Evolutionary conservation across 495 filamentous ascomycete genomes (phyloP), one percentile per base, ranked within the genome.

Genomic region (Aspergillus steynii): DNA sequence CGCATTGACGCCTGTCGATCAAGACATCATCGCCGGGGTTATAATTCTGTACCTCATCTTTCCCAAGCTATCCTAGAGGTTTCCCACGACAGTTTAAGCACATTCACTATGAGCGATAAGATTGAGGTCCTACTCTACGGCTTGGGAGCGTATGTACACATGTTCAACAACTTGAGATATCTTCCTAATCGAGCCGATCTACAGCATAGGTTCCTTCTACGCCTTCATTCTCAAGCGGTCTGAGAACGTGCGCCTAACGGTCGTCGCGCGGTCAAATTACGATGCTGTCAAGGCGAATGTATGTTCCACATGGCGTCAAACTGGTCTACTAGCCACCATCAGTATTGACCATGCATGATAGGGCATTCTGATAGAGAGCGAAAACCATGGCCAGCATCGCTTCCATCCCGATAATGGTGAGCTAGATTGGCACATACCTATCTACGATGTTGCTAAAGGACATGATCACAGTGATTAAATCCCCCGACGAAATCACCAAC

Each of bases 211-310:
- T 69, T 80, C 75, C 56, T 78, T 80, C 65, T 80, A 80, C 59
- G 77, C 75, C 49, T 78, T 82, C 62, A 77, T 84, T 48, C 61
- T 82, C 1, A 72, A 67, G 46, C 76, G 74, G 6, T 67, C 70
- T 50, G 61, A 72, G 15, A 68, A 72, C 25, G 78, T 84, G 10
- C 67, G 72, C 25, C 60, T 84, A n/a, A 82, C 75, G 0, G 80
- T 82, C 0, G 75, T 82, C n/a, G 81, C 81, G 5, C 77, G 80
- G 34, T 84, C 81, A 1, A 84, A 84, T 53, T 83, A 81, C 55
- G 75, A 81, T 0, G 75, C 75, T 6, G 80, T 83, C 12, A 71
- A 68, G 7, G 59, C 61, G 0, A 78, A 81, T 58, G 77, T 78
- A 65, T 26, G 63, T 52, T 26, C 34, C n/a, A 7, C 20, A 29